A percentile compares a stretch with the other conserved stretches of the same genome.
phyloP scores from a whole-genome alignment of 768 basidiomycete genomes.

The Leucosporidium scottii region DNA sequence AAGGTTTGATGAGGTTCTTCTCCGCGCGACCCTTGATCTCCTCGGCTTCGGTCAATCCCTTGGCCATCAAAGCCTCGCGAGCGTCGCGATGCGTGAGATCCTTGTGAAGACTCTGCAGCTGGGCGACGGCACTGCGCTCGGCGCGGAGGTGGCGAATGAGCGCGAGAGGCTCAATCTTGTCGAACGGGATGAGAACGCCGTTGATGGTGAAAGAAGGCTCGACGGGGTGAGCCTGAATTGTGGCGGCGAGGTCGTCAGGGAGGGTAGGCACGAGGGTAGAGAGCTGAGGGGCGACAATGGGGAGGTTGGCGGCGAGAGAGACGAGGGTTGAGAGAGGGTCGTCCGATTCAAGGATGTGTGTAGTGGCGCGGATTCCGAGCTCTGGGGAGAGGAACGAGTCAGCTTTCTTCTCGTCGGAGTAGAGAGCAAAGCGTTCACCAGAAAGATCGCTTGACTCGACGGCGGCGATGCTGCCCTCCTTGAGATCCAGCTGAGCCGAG shows the following conservation, averaged over 20 bases:
- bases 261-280: not conserved
- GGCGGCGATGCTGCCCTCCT: no score
- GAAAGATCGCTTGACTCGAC: no score
- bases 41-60: no score
- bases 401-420: no score
- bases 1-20: constrained; percentile 11
- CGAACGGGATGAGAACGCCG: constrained; percentile 5
- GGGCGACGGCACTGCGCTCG: constrained; percentile 1
- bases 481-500: not conserved
- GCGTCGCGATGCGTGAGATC: not conserved
- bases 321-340: constrained; percentile 4
- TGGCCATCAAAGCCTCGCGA: not conserved
- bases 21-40: no score
- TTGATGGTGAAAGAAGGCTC: constrained; percentile 10
- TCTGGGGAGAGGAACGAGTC: no score
- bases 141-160: not conserved
- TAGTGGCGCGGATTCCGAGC: no score
- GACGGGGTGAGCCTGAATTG: not conserved
- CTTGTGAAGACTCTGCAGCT: not conserved
- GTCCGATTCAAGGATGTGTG: not conserved
- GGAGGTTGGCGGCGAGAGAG: constrained; percentile 1
- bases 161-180: not conserved
- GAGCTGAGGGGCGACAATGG: not conserved
- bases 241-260: not conserved
- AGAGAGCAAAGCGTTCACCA: no score